Conservation (phyloP, 2,329 filamentous ascomycete genomes). For the Verticillium longisporum region DNA sequence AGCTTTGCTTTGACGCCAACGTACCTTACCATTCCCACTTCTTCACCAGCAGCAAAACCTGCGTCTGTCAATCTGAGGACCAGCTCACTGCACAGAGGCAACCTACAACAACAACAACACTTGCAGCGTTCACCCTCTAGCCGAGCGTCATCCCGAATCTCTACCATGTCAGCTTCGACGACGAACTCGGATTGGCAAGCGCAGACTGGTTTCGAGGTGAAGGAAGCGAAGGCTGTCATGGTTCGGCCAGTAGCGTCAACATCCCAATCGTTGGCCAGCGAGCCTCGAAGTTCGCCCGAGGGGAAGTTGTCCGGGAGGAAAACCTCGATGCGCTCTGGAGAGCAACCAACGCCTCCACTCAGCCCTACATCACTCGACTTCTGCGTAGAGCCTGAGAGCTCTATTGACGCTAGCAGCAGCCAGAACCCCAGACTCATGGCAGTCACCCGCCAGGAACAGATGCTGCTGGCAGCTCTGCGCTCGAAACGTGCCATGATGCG, state of each 20-base stretch:
- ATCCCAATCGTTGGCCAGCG: background rate
- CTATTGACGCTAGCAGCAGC: conserved; percentile 20
- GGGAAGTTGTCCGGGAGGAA: background rate
- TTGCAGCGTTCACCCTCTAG: conserved; percentile 3
- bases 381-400: conserved; percentile 30
- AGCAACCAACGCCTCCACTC: conserved; percentile 41
- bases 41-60: conserved; percentile 12
- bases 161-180: conserved; percentile 28
- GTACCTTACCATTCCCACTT: conserved; percentile 32
- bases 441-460: conserved; percentile 51
- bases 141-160: conserved; percentile 23
- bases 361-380: conserved; percentile 46
- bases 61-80: conserved; percentile 15
- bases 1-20: conserved; percentile 33
- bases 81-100: conserved; percentile 18
- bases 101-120: conserved; percentile 1
- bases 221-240: conserved; percentile 32
- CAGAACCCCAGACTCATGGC: conserved; percentile 42
- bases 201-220: conserved; percentile 14
- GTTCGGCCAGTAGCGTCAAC: conserved; percentile 20
- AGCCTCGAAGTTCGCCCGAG: background rate
- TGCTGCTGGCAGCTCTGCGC: conserved; percentile 49
- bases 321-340: conserved; percentile 16
- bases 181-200: conserved; percentile 20
- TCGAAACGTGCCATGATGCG: conserved; percentile 51